These are phyloP conservation scores for Phytophthora megakarya DNA, from an alignment of 352 stramenopile species.

Conservation along the genomic window DNA sequence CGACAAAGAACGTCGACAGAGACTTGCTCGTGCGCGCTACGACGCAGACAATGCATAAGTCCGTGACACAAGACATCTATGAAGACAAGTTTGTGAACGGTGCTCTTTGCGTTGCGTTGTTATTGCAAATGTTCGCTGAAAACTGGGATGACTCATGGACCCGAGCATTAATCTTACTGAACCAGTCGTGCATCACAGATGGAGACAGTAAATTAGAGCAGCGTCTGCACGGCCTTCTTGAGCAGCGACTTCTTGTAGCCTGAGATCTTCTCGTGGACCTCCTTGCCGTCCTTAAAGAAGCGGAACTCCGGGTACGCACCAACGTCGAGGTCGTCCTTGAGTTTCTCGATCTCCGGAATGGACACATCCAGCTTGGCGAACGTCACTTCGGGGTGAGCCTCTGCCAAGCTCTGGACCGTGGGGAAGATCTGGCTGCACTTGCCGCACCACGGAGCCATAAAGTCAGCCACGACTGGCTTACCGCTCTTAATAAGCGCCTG, in stretches of 20 bases:
- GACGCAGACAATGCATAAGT: slow-evolving; percentile 37
- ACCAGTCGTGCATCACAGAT: slow-evolving; percentile 2
- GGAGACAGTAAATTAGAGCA: slow-evolving; percentile 39
- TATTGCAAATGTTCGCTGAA: slow-evolving; percentile 25
- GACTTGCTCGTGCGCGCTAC: slow-evolving; percentile 65
- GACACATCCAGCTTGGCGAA: slow-evolving; percentile 85
- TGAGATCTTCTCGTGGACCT: slow-evolving; percentile 68
- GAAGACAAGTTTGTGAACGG: slow-evolving; percentile 1
- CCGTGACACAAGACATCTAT: neutral
- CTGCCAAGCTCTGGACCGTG: slow-evolving; percentile 71
- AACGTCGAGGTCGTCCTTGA: slow-evolving; percentile 79
- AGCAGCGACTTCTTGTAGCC: slow-evolving; percentile 88
- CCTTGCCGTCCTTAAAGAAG: slow-evolving; percentile 86
- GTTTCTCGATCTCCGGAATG: slow-evolving; percentile 64
- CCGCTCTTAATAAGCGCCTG: slow-evolving; percentile 64
- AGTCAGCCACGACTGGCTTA: slow-evolving; percentile 80
- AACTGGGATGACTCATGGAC: neutral
- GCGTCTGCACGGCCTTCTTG: slow-evolving; percentile 69
- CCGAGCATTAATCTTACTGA: too few relatives aligned
- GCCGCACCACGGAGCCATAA: slow-evolving; percentile 87
- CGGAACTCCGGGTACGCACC: slow-evolving; percentile 83
- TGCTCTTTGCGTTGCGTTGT: slow-evolving; percentile 12
- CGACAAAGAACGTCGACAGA: slow-evolving; percentile 69
- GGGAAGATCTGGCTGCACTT: slow-evolving; percentile 87
- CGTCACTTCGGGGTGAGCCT: slow-evolving; percentile 66